Percentiles rank a stretch among this genome's conserved stretches.
Evolutionary conservation across 768 basidiomycete genomes (phyloP).

Genomic region (Lyophyllum atratum): DNA sequence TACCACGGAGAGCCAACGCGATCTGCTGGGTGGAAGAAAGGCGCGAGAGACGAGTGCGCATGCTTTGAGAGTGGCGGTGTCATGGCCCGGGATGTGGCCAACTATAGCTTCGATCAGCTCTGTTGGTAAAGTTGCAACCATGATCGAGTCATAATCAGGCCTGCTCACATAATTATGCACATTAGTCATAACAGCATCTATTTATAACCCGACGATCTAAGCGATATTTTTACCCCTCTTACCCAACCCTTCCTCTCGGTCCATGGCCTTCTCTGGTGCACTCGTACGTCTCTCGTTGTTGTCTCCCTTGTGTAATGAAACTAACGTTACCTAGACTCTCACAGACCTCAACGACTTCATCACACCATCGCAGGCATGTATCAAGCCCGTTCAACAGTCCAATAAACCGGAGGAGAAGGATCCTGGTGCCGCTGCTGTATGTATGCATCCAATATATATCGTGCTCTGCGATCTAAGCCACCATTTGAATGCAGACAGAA

Average conservation of each 20-base stretch:
- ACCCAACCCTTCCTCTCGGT: neutral
- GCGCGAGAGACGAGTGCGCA: neutral
- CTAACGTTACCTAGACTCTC: conserved; percentile 57
- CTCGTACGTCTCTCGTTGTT: conserved; percentile 51
- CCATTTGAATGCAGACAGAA: conserved; percentile 65
- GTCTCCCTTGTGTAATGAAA: conserved; percentile 7
- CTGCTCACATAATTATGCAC: neutral
- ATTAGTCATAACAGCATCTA: conserved; percentile 8
- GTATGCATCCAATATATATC: conserved; percentile 8
- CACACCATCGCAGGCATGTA: conserved; percentile 94
- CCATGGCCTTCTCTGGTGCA: conserved; percentile 88
- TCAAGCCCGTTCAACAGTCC: conserved; percentile 80
- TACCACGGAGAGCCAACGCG: neutral
- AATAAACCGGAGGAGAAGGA: conserved; percentile 33
- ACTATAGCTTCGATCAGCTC: neutral
- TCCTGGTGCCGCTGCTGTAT: conserved; percentile 39
- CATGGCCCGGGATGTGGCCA: neutral
- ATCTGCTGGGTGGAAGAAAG: conserved; percentile 1
- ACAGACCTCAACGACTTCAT: conserved; percentile 98
- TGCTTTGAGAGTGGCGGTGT: neutral
- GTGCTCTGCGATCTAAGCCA: neutral
- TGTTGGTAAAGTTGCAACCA: neutral
- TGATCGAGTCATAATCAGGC: conserved; percentile 1
- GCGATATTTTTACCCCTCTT: neutral
- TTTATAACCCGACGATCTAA: conserved; percentile 4